Evolutionary conservation across 2,329 filamentous ascomycete genomes (phyloP), one percentile per base, ranked within the genome.

Genomic region (Fusarium sp.): DNA sequence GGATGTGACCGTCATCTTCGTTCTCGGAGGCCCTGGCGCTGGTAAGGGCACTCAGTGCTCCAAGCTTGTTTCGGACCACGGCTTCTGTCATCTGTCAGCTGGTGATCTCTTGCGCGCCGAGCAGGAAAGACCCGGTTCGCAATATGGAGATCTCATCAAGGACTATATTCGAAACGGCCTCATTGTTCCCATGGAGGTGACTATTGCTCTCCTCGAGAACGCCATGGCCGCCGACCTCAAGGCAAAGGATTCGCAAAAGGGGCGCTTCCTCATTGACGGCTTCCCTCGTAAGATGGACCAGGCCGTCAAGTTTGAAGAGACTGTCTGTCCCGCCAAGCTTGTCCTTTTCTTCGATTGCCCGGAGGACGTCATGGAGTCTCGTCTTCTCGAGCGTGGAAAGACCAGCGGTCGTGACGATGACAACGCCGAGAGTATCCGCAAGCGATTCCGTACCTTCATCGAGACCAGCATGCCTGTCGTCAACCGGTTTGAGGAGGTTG

Each of bases 151-250:
- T 75, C 89, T 98, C 85, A 99, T 99, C 89, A 92, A 92, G 82
- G 89, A 92, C 77, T 95, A 96, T 86, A 99, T 99, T 87, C 94
- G 93, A 81, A 92, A 99, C 82, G 96, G 96, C 68, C 91, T 91
- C 78, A 99, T 99, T 83, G 96, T 99, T 73, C 96, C 96, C n/a
- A 97, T 98, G 94, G 96, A 98, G 83, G 95, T 98, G 57, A 99
- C 96, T 10, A 93, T 99, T 68, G 92, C 95, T 79, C 86, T 99
- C 41, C 89, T 99, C 48, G 95, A 98, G 85, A 97, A 98, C 83
- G 94, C 95, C 66, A 98, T 99, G 94, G 88, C 87, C 64, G 90
- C 89, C 14, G 87, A 89, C 18, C 90, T 98, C 59, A 80, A 87
- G 63, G 84, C 87, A 64, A 83, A 85, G 18, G 78, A 80, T 58